These are phyloP conservation scores for Durio zibethinus DNA, from an alignment of 345 rosid genomes.

Conservation along the genomic window DNA sequence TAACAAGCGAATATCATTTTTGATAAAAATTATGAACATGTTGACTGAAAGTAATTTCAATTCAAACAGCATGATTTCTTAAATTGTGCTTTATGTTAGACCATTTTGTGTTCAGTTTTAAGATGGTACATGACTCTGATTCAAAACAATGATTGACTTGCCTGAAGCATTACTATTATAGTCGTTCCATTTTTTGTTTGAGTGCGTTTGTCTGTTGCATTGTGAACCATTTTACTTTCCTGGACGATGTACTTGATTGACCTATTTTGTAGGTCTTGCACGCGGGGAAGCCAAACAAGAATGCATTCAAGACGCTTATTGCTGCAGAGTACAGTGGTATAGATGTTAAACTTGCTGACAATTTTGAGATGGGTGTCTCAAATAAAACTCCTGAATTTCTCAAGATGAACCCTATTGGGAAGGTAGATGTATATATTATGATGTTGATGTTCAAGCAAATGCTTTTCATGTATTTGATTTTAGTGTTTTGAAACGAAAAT, in stretches of 20 bases:
- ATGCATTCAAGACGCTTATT: slow-evolving; percentile 63
- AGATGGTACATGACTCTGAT: neutral
- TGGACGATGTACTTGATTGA: neutral
- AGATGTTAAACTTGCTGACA: slow-evolving; percentile 47
- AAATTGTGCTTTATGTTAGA: neutral
- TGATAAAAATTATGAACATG: neutral
- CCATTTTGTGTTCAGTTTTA: neutral
- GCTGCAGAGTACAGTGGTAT: slow-evolving; percentile 80
- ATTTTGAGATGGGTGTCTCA: slow-evolving; percentile 77
- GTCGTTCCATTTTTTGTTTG: neutral
- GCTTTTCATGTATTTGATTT: neutral
- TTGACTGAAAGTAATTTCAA: neutral
- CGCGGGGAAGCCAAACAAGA: slow-evolving; percentile 53
- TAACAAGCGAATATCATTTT: neutral
- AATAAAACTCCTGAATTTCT: slow-evolving; percentile 80
- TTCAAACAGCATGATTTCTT: neutral
- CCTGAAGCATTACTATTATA: neutral
- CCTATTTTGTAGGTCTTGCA: slow-evolving; percentile 48
- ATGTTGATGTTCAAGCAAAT: neutral
- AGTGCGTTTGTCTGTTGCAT: neutral
- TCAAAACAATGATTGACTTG: neutral
- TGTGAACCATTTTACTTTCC: neutral
- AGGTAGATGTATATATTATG: slow-evolving; percentile 38
- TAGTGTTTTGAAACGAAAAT: neutral
- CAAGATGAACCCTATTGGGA: slow-evolving; percentile 91